phyloP scores from a whole-genome alignment of 1,139 yeast species.

The Hyphopichia pseudoburtonii region DNA sequence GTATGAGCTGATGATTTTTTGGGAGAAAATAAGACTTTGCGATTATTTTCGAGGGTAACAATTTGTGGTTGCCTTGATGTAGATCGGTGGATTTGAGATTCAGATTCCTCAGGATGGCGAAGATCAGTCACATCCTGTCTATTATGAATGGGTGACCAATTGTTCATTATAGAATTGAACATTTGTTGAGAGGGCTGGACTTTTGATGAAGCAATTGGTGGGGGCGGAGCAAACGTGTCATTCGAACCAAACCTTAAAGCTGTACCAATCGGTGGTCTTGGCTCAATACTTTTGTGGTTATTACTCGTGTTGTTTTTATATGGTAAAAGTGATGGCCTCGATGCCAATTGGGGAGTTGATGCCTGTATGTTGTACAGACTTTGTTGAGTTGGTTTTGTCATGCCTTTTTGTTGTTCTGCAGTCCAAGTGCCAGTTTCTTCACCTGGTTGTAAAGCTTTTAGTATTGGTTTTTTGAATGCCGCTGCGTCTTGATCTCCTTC shows the following conservation, averaged over 20 bases:
- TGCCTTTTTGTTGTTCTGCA: constrained; percentile 23
- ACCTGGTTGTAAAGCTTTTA: constrained; percentile 16
- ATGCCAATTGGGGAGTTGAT: constrained; percentile 36
- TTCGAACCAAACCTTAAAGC: constrained; percentile 20
- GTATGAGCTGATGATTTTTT: constrained; percentile 23
- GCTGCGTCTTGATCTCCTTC: constrained; percentile 1
- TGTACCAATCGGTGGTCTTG: constrained; percentile 1
- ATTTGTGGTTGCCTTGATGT: neutral
- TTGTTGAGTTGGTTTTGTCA: constrained; percentile 9
- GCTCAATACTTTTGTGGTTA: neutral
- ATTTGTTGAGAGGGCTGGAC: constrained; percentile 6
- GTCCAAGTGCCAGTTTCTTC: constrained; percentile 46
- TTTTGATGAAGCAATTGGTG: constrained; percentile 16
- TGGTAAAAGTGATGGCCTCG: constrained; percentile 12
- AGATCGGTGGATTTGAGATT: neutral
- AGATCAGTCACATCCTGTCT: too few relatives aligned
- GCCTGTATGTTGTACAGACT: constrained; percentile 21
- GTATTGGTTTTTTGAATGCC: constrained; percentile 21
- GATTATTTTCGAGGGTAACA: constrained; percentile 27
- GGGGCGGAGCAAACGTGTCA: constrained; percentile 27
- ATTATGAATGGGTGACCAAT: constrained; percentile 16
- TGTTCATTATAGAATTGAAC: constrained; percentile 1
- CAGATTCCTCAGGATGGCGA: neutral
- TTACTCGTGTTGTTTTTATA: neutral
- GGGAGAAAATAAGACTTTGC: constrained; percentile 37